Evolutionary conservation across 2,329 filamentous ascomycete genomes (phyloP).

Genomic region (Neoarthrinium moseri): DNA sequence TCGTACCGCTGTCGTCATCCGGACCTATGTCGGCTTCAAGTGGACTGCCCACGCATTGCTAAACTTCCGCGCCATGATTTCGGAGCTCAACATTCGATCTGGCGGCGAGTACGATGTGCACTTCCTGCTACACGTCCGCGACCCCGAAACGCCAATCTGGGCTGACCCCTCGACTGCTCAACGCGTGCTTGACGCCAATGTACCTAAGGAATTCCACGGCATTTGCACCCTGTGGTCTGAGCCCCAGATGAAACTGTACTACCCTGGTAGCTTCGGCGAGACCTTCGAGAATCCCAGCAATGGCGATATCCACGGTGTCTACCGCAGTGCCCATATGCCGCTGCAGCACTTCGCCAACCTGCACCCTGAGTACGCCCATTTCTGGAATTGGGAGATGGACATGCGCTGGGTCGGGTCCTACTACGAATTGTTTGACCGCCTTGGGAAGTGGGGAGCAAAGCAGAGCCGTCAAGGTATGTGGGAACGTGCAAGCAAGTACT

Average conservation of each 20-base stretch:
- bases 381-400: constrained; percentile 73
- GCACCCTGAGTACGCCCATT: constrained; percentile 64
- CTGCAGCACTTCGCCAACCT: constrained; percentile 63
- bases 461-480: constrained; percentile 73
- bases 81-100: constrained; percentile 73
- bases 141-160: constrained; percentile 78
- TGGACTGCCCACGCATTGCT: constrained; percentile 78
- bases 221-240: constrained; percentile 85
- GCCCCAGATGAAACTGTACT: constrained; percentile 77
- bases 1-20: constrained; percentile 74
- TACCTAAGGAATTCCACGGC: constrained; percentile 73
- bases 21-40: constrained; percentile 76
- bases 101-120: constrained; percentile 82
- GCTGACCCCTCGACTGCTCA: constrained; percentile 73
- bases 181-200: constrained; percentile 63
- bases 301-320: constrained; percentile 65
- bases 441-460: constrained; percentile 63
- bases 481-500: constrained; percentile 77
- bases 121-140: constrained; percentile 82
- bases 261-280: constrained; percentile 68
- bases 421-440: constrained; percentile 71
- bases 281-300: constrained; percentile 59
- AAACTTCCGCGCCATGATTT: constrained; percentile 78
- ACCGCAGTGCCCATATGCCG: constrained; percentile 62
- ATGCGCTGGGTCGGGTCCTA: constrained; percentile 64